Percentiles rank a stretch among this genome's conserved stretches.
These are phyloP conservation scores for Diplodia seriata DNA, from an alignment of 2,329 filamentous ascomycete genomes.

Conservation along the genomic window DNA sequence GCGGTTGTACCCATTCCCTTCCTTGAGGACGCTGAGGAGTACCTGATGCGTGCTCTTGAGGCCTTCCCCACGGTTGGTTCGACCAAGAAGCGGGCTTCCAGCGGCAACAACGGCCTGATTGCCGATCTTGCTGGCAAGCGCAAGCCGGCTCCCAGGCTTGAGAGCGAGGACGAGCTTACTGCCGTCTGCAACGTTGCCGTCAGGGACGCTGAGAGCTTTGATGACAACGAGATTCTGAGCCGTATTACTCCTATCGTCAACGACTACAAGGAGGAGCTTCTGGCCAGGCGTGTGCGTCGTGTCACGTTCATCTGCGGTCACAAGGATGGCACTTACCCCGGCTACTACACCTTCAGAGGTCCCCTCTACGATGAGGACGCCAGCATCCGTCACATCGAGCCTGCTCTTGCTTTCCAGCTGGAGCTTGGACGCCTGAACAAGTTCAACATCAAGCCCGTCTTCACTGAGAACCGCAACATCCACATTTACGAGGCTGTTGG, in stretches of 20 bases:
- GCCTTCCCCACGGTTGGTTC: conserved; percentile 69
- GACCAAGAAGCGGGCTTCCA: conserved; percentile 62
- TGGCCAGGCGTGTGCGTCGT: conserved; percentile 81
- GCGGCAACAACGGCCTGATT: conserved; percentile 63
- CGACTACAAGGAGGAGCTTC: conserved; percentile 82
- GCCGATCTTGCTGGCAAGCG: conserved; percentile 77
- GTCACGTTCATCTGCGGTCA: conserved; percentile 96
- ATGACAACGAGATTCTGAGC: conserved; percentile 79
- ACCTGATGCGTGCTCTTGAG: conserved; percentile 82
- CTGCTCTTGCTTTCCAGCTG: conserved; percentile 96
- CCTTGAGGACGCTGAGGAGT: conserved; percentile 86
- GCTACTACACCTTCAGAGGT: conserved; percentile 98
- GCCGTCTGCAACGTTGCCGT: conserved; percentile 93
- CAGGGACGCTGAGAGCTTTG: conserved; percentile 81
- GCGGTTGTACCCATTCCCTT: conserved; percentile 93
- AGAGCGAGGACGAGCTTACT: conserved; percentile 77
- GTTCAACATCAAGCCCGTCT: conserved; percentile 97
- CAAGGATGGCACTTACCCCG: conserved; percentile 91
- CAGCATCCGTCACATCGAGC: conserved; percentile 96
- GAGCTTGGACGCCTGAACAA: conserved; percentile 92
- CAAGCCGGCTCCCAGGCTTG: conserved; percentile 61
- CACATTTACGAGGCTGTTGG: conserved; percentile 98
- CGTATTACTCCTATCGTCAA: conserved; percentile 79
- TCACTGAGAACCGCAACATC: conserved; percentile 98
- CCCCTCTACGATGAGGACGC: conserved; percentile 88